Evolutionary conservation across 2,329 filamentous ascomycete genomes (phyloP).

Genomic region (Volutella citrinella): DNA sequence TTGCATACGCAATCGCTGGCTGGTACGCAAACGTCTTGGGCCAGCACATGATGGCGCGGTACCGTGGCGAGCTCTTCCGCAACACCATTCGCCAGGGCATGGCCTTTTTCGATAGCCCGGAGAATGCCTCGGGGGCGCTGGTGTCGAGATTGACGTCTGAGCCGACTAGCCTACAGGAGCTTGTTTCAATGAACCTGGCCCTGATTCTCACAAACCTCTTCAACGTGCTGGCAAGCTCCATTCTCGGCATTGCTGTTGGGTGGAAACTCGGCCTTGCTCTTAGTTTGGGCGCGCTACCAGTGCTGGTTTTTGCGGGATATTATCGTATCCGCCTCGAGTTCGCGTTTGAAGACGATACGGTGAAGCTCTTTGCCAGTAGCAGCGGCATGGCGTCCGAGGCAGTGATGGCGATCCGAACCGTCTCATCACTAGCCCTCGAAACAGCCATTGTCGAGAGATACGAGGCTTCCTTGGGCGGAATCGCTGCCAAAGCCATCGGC

Average conservation of each 20-base stretch:
- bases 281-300: constrained; percentile 39
- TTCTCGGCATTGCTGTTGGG: constrained; percentile 37
- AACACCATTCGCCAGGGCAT: constrained; percentile 39
- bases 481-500: constrained; percentile 15
- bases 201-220: constrained; percentile 40
- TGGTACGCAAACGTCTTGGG: constrained; percentile 15
- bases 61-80: constrained; percentile 26
- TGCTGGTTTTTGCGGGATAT: constrained; percentile 38
- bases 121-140: constrained; percentile 33
- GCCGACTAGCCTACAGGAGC: constrained; percentile 41
- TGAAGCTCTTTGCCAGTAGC: constrained; percentile 35
- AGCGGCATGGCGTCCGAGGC: constrained; percentile 46
- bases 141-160: constrained; percentile 28
- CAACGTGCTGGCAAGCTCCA: constrained; percentile 36
- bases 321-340: constrained; percentile 42
- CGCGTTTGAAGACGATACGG: constrained; percentile 34
- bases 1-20: constrained; percentile 19
- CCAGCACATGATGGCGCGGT: constrained; percentile 19
- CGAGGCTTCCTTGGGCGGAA: constrained; percentile 26
- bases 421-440: constrained; percentile 38
- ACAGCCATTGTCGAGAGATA: constrained; percentile 32
- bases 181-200: constrained; percentile 41
- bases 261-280: constrained; percentile 46
- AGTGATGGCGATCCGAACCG: constrained; percentile 42
- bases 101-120: constrained; percentile 32